Evolutionary conservation across 345 rosid species (phyloP).

Genomic region (Ceriops decandra): DNA sequence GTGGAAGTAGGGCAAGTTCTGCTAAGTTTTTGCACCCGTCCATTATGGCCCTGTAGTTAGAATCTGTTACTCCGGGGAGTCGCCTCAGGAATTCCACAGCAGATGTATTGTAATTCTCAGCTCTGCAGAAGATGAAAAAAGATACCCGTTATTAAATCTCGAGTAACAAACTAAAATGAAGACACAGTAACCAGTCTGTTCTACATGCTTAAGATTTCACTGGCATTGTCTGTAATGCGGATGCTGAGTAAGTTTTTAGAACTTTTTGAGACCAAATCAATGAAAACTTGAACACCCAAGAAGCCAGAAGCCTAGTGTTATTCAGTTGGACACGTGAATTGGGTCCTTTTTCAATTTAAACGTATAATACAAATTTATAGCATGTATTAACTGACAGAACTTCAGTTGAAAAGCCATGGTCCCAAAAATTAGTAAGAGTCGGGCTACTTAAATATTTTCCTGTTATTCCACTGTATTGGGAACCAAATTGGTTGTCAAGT

Average conservation of each 20-base stretch:
- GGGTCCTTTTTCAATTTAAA: neutral
- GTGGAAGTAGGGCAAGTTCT: constrained; percentile 68
- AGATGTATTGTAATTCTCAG: constrained; percentile 88
- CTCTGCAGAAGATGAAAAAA: constrained; percentile 41
- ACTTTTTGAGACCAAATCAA: neutral
- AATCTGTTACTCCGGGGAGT: constrained; percentile 85
- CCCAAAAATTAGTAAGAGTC: too few relatives aligned
- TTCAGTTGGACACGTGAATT: neutral
- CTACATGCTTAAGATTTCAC: too few relatives aligned
- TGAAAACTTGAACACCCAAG: neutral
- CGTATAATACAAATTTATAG: neutral
- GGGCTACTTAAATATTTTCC: too few relatives aligned
- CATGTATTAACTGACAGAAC: too few relatives aligned
- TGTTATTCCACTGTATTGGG: too few relatives aligned
- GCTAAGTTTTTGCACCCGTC: constrained; percentile 84
- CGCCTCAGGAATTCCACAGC: constrained; percentile 93
- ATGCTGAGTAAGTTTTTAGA: too few relatives aligned
- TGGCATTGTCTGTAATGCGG: too few relatives aligned
- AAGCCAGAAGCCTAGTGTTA: neutral
- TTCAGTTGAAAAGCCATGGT: too few relatives aligned
- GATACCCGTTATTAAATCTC: neutral
- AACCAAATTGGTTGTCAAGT: too few relatives aligned
- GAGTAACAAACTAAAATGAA: too few relatives aligned
- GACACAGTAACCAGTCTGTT: too few relatives aligned
- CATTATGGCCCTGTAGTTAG: constrained; percentile 81